These are phyloP conservation scores for Vitis rotundifolia DNA, from an alignment of 164 flowering plant genomes.

Conservation along the genomic window DNA sequence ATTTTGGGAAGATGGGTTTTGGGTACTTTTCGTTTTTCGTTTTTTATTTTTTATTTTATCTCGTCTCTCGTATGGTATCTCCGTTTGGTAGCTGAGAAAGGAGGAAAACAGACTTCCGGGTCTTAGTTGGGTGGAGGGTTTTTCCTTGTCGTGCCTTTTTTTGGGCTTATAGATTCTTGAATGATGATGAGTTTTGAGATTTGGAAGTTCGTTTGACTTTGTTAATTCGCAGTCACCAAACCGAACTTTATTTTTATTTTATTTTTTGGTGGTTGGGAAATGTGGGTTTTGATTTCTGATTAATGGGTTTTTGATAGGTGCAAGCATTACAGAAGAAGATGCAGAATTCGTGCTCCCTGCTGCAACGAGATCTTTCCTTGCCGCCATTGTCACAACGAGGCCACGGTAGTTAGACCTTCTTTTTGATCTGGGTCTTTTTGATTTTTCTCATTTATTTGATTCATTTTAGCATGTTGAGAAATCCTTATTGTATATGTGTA, in stretches of 20 bases:
- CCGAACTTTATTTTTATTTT: not conserved
- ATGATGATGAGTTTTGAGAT: no score
- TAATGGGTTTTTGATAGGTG: constrained; percentile 42
- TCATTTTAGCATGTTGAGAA: not conserved
- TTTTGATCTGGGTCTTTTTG: not conserved
- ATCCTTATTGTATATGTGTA: not conserved
- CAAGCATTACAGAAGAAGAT: constrained; percentile 86
- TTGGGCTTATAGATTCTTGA: not conserved
- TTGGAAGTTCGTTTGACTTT: no score
- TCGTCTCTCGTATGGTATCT: not conserved
- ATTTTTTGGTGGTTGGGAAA: not conserved
- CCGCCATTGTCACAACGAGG: constrained; percentile 96
- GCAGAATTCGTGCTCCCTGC: constrained; percentile 90
- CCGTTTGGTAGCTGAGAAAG: no score
- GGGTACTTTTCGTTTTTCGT: constrained; percentile 43
- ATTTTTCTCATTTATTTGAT: not conserved
- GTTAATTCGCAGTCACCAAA: no score
- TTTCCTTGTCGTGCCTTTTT: not conserved
- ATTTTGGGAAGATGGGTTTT: constrained; percentile 83
- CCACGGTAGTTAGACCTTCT: constrained; percentile 41
- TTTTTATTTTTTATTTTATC: not conserved
- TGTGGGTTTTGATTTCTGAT: no score
- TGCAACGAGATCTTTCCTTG: constrained; percentile 83
- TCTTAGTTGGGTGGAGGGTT: not conserved
- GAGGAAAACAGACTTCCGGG: not conserved